These are phyloP conservation scores for Rhodomyrtus tomentosa DNA, from an alignment of 345 rosid species.

Conservation along the genomic window DNA sequence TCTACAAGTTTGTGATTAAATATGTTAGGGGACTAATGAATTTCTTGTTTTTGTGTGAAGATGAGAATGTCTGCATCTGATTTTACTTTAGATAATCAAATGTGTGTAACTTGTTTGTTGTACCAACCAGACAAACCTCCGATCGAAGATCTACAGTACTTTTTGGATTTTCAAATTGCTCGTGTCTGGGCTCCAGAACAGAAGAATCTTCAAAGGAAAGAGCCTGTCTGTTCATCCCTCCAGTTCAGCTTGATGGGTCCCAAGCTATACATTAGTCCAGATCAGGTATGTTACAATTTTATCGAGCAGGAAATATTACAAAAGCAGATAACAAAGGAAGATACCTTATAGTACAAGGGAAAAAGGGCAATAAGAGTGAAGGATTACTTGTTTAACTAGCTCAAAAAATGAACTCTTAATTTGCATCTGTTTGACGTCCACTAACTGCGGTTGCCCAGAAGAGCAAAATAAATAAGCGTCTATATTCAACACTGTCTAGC, in stretches of 20 bases:
- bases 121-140: constrained; percentile 78
- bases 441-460: neutral
- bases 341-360: neutral
- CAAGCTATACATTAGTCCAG: constrained; percentile 83
- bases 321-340: neutral
- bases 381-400: neutral
- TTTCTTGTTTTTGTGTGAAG: neutral
- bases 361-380: neutral
- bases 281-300: constrained; percentile 48
- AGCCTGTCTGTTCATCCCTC: constrained; percentile 80
- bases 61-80: neutral
- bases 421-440: neutral
- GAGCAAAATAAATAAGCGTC: neutral
- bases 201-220: constrained; percentile 80
- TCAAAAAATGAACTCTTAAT: neutral
- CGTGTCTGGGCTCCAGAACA: constrained; percentile 94
- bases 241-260: constrained; percentile 99
- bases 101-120: neutral
- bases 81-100: neutral
- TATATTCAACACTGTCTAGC: neutral
- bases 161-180: constrained; percentile 84
- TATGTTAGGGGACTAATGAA: neutral
- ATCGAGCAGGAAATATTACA: neutral
- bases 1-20: neutral
- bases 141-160: constrained; percentile 89